Evolutionary conservation across 495 filamentous ascomycete genomes (phyloP).

Genomic region (Bryoglossum gracile): DNA sequence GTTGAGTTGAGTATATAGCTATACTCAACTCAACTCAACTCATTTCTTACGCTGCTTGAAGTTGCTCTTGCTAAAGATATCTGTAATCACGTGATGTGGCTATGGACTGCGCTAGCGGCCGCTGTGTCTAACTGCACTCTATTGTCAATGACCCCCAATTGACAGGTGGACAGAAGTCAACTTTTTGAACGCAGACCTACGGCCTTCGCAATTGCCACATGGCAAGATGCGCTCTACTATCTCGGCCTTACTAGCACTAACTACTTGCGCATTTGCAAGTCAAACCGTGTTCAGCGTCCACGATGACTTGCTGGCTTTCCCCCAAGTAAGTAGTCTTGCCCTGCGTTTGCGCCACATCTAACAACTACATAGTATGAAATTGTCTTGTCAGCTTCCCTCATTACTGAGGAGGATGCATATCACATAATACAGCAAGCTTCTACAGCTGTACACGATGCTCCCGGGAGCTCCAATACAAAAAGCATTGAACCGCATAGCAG

Average conservation of each 20-base stretch:
- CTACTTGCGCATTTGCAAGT: conserved; percentile 38
- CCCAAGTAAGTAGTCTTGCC: conserved; percentile 55
- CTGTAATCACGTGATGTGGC: too few species aligned
- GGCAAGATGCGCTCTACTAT: conserved; percentile 45
- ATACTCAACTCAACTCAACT: too few species aligned
- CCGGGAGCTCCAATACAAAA: conserved; percentile 15
- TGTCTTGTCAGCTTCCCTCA: conserved; percentile 63
- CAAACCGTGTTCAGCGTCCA: conserved; percentile 69
- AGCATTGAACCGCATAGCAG: conserved; percentile 17
- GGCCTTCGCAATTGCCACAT: conserved; percentile 20
- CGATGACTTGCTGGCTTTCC: conserved; percentile 87
- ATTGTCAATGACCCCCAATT: too few species aligned
- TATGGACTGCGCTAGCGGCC: too few species aligned
- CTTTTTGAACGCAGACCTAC: conserved; percentile 4
- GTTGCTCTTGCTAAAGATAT: too few species aligned
- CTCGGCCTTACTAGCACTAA: conserved; percentile 34
- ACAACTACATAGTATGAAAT: conserved; percentile 66
- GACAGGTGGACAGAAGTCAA: background rate
- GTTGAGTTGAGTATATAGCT: too few species aligned
- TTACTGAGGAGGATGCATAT: conserved; percentile 63
- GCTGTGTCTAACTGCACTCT: too few species aligned
- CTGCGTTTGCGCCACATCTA: conserved; percentile 10
- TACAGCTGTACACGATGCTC: conserved; percentile 14
- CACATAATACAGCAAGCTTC: conserved; percentile 41
- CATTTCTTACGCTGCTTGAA: too few species aligned